Conservation (phyloP, 768 basidiomycete genomes). For the Panaeolus cyanescens region DNA sequence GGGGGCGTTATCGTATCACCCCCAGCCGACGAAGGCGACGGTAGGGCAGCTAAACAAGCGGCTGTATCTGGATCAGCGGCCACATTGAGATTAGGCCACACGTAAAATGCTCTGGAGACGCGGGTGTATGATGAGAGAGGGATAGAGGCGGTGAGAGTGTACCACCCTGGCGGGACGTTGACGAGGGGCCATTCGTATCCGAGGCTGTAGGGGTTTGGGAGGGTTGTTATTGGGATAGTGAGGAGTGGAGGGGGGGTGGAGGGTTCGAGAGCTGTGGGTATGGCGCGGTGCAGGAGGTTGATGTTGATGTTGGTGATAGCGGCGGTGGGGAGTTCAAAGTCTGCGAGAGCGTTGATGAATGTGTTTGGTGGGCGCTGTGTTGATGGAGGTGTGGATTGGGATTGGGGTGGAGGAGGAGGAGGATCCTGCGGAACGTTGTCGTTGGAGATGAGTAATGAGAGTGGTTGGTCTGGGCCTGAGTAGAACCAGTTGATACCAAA, state of each 20-base stretch:
- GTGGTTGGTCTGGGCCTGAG: conserved; percentile 24
- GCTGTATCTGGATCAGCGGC: no score
- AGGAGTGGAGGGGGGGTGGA: conserved; percentile 10
- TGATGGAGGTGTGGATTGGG: conserved; percentile 10
- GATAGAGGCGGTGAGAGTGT: conserved; percentile 35
- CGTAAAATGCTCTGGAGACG: conserved; percentile 29
- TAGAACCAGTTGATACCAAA: conserved; percentile 40
- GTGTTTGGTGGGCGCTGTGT: conserved; percentile 3
- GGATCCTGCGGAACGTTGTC: conserved; percentile 28
- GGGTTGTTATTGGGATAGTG: conserved; percentile 23
- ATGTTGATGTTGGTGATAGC: no score
- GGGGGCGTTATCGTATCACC: no score
- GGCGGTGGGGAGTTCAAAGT: no score
- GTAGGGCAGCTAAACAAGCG: no score
- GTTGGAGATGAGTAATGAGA: conserved; percentile 43
- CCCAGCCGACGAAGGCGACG: conserved; percentile 17
- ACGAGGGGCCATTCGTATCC: conserved; percentile 48
- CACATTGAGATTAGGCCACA: conserved; percentile 32
- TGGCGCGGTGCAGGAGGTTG: conserved; percentile 16
- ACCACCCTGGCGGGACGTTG: conserved; percentile 50
- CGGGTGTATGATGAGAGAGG: conserved; percentile 14
- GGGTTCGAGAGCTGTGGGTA: conserved; percentile 13
- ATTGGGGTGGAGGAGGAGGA: conserved; percentile 11
- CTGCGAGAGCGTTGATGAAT: neutral
- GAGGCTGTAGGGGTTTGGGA: conserved; percentile 24